Evolutionary conservation across 108 stramenopile genomes (phyloP), one percentile per base, ranked within the genome.

Genomic region (Fistulifera pelliculosa): DNA sequence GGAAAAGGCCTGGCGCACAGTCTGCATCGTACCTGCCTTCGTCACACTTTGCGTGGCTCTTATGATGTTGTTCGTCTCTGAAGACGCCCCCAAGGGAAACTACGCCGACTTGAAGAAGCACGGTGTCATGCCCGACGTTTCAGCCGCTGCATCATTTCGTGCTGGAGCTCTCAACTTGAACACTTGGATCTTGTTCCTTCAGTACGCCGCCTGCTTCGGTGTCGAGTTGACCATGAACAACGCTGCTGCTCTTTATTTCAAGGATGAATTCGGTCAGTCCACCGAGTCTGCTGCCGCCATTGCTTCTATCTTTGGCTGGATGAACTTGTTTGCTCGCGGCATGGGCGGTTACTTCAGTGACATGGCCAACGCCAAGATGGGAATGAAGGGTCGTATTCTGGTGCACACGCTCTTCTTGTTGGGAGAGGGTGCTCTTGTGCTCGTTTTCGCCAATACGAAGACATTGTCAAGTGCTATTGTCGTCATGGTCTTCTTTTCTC

Each of bases 71-170:
- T 38, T 56, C 70, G 47, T 74, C 39, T 56, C 56, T 27, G 87
- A 94, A 44, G 93, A 94, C 56, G 68, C 69, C n/a, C 92, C 93
- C n/a, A 87, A 89, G 74, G 93, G 93, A 21, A 81, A 89, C 54
- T 86, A 82, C 48, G 48, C 51, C 16, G 83, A 94, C 41, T 44
- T 85, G 18, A 65, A 71, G 48, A 61, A 57, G 41, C 52, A 70
- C 39, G 80, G 83, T 23, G 60, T 52, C 38, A 87, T 86, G 87
- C 61, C 27, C 23, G 55, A 71, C n/a, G 58, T 68, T 7, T 74
- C 69, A 1, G 73, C 73, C 8, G 57, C 56, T 41, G 41, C 22
- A 18, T 61, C 77, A 22, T 60, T 81, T 28, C 54, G 60, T 43
- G 24, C 62, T n/a, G 80, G 65, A 12, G 22, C 56, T 25, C 38